Evolutionary conservation across 768 basidiomycete species (phyloP).

Genomic region (Amanita phalloides): DNA sequence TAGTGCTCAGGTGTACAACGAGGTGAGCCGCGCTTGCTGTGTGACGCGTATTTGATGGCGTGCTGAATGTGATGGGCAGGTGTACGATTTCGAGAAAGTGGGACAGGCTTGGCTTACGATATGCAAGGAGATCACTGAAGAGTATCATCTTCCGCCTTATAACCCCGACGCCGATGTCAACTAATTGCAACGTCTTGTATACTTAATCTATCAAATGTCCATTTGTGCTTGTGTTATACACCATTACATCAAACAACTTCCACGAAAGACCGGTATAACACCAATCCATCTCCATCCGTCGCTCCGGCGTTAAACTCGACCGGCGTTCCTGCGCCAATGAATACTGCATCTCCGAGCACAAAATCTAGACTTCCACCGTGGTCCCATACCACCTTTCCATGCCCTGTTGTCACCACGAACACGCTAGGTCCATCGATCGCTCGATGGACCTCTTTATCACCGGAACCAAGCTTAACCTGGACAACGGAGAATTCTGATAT

Average conservation of each 20-base stretch:
- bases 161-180: not conserved
- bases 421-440: conserved; percentile 79
- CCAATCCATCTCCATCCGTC: conserved; percentile 22
- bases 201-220: too few relatives aligned
- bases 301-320: conserved; percentile 30
- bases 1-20: conserved; percentile 31
- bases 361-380: conserved; percentile 26
- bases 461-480: conserved; percentile 36
- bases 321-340: conserved; percentile 63
- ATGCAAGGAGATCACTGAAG: conserved; percentile 20
- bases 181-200: not conserved
- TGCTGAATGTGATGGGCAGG: conserved; percentile 12
- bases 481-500: conserved; percentile 91
- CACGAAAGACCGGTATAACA: conserved; percentile 63
- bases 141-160: conserved; percentile 1
- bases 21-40: conserved; percentile 13
- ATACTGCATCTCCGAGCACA: conserved; percentile 64
- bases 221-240: not conserved
- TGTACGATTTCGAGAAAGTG: conserved; percentile 31
- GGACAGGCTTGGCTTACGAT: conserved; percentile 25
- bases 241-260: conserved; percentile 18
- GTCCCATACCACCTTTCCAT: conserved; percentile 45
- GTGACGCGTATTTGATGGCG: not conserved
- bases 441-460: conserved; percentile 42
- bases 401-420: conserved; percentile 63